Conservation (phyloP, 2,329 filamentous ascomycete species). For the Colletotrichum simmondsii region DNA sequence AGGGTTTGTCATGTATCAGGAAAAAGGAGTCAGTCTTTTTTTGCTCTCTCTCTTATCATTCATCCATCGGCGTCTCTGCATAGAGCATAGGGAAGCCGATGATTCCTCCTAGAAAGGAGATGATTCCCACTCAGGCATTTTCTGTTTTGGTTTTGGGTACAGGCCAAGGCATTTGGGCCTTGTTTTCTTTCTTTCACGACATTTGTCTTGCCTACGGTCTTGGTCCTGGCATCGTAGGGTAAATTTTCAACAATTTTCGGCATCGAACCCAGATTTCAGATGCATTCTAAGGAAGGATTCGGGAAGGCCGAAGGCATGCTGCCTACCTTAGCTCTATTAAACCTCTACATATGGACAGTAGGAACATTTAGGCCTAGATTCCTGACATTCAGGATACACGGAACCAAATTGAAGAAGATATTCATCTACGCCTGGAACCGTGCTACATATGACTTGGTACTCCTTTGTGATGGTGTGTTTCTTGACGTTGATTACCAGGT, state of each 20-base stretch:
- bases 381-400: background rate
- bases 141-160: background rate
- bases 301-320: background rate
- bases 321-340: background rate
- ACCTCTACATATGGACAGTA: background rate
- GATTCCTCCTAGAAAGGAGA: conserved; percentile 15
- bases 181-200: background rate
- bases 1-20: conserved; percentile 25
- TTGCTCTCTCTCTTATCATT: background rate
- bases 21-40: conserved; percentile 25
- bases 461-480: background rate
- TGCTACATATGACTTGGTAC: background rate
- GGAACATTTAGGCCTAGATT: background rate
- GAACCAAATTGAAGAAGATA: conserved; percentile 2
- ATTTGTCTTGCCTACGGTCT: background rate
- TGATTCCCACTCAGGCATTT: background rate
- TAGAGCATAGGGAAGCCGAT: conserved; percentile 27
- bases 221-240: background rate
- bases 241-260: background rate
- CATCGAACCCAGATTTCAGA: background rate
- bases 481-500: background rate
- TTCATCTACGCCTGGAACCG: background rate
- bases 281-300: background rate
- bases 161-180: background rate
- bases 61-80: conserved; percentile 28